Conservation (phyloP, 73 alveolate genomes). For the Durusdinium trenchii region DNA sequence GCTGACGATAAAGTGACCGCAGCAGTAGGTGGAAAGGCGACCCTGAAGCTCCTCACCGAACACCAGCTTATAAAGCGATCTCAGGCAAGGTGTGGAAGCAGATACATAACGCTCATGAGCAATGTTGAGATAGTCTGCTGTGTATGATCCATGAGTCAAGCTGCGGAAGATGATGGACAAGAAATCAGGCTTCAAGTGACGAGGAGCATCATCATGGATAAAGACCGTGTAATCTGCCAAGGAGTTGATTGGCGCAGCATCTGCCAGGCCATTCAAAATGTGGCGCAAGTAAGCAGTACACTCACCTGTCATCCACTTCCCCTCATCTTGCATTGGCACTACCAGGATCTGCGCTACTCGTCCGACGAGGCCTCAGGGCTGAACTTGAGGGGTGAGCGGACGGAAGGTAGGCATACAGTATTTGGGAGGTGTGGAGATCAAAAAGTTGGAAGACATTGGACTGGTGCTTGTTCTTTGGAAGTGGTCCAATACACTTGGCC, state of each 20-base stretch:
- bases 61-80: slow-evolving; percentile 28
- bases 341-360: slow-evolving; percentile 64
- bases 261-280: slow-evolving; percentile 44
- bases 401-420: too few species aligned
- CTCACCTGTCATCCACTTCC: slow-evolving; percentile 91
- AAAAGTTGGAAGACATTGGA: too few species aligned
- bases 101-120: slow-evolving; percentile 91
- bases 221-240: slow-evolving; percentile 70
- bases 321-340: slow-evolving; percentile 46
- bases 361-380: slow-evolving; percentile 37
- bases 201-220: slow-evolving; percentile 86
- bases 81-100: slow-evolving; percentile 81
- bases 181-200: slow-evolving; percentile 74
- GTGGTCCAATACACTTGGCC: too few species aligned
- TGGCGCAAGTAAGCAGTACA: slow-evolving; percentile 84
- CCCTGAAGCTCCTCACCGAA: slow-evolving; percentile 41
- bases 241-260: background rate
- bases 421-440: too few species aligned
- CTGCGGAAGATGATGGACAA: slow-evolving; percentile 41
- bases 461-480: too few species aligned
- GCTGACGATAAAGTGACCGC: slow-evolving; percentile 84
- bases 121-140: slow-evolving; percentile 7
- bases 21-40: slow-evolving; percentile 75
- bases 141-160: slow-evolving; percentile 32
- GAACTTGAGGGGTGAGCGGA: background rate